phyloP scores from a whole-genome alignment of 177 flowering plant species.

The Telopea speciosissima region DNA sequence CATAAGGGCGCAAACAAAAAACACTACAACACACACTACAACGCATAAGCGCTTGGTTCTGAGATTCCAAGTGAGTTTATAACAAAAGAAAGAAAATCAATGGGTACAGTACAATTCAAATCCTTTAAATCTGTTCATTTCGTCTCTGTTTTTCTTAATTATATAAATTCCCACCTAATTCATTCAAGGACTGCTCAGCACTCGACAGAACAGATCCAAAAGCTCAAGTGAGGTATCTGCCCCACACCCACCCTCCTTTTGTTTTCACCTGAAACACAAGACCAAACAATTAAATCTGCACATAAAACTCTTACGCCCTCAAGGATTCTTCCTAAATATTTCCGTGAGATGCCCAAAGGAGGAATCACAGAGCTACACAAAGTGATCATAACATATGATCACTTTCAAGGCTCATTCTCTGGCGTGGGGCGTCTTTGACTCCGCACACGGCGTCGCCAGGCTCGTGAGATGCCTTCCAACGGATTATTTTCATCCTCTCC shows the following conservation, averaged over 20 bases:
- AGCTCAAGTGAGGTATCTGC: conserved; percentile 2
- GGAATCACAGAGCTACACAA: neutral
- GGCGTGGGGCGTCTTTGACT: conserved; percentile 31
- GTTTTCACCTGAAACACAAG: conserved; percentile 14
- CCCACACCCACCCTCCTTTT: neutral
- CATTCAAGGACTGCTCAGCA: conserved; percentile 2
- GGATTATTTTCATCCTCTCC: conserved; percentile 41
- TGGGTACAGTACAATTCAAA: too few relatives aligned
- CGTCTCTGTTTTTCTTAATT: neutral
- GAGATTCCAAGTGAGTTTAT: too few relatives aligned
- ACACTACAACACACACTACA: too few relatives aligned
- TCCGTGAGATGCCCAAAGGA: conserved; percentile 2
- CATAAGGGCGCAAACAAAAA: too few relatives aligned
- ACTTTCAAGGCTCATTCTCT: conserved; percentile 25
- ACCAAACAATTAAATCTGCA: neutral
- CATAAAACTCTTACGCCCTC: neutral
- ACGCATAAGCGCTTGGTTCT: too few relatives aligned
- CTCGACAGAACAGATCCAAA: conserved; percentile 2
- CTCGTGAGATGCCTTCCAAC: conserved; percentile 36
- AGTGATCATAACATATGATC: neutral
- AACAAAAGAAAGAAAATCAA: too few relatives aligned
- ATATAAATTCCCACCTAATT: neutral
- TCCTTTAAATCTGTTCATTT: neutral
- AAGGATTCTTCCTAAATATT: conserved; percentile 3
- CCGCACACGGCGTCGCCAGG: conserved; percentile 27